phyloP scores from a whole-genome alignment of 2,329 filamentous ascomycete genomes.

The Plenodomus biglobosus region DNA sequence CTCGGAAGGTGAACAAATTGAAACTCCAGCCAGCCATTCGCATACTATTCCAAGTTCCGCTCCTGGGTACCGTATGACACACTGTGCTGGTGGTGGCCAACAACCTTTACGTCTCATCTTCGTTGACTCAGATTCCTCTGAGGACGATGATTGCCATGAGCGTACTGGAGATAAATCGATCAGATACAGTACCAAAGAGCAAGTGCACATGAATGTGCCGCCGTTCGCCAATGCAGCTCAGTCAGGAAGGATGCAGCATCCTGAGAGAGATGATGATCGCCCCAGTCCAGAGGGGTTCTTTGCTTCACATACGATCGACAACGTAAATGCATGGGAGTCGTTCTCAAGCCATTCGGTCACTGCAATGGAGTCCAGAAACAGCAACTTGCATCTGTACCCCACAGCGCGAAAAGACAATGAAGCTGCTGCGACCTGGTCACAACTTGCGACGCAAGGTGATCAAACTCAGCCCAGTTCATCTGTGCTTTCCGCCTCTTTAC shows the following conservation, averaged over 20 bases:
- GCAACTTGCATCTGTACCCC: conserved; percentile 19
- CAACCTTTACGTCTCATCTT: conserved; percentile 25
- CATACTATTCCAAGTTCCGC: not conserved
- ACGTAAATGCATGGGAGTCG: conserved; percentile 31
- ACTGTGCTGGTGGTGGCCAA: conserved; percentile 14
- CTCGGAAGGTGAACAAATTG: conserved; percentile 1
- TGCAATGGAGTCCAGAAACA: conserved; percentile 12
- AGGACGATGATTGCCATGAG: not conserved
- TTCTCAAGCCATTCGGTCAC: conserved; percentile 27
- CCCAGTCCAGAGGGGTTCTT: conserved; percentile 4
- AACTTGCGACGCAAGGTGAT: conserved; percentile 28
- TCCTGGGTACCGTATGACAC: conserved; percentile 18
- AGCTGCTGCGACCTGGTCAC: conserved; percentile 26
- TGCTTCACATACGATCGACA: conserved; percentile 20
- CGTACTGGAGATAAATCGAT: not conserved
- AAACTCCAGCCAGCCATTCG: conserved; percentile 1
- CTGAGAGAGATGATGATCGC: conserved; percentile 6
- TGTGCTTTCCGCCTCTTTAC: conserved; percentile 28
- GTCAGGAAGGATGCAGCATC: conserved; percentile 10
- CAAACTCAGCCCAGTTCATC: conserved; percentile 18
- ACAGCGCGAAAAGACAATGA: conserved; percentile 8
- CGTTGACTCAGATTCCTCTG: conserved; percentile 8
- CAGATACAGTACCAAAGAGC: not conserved
- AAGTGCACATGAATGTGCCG: conserved; percentile 7
- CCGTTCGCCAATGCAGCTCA: conserved; percentile 15